Evolutionary conservation across 2,329 filamentous ascomycete genomes (phyloP).

Genomic region (Cladosporium phlei): DNA sequence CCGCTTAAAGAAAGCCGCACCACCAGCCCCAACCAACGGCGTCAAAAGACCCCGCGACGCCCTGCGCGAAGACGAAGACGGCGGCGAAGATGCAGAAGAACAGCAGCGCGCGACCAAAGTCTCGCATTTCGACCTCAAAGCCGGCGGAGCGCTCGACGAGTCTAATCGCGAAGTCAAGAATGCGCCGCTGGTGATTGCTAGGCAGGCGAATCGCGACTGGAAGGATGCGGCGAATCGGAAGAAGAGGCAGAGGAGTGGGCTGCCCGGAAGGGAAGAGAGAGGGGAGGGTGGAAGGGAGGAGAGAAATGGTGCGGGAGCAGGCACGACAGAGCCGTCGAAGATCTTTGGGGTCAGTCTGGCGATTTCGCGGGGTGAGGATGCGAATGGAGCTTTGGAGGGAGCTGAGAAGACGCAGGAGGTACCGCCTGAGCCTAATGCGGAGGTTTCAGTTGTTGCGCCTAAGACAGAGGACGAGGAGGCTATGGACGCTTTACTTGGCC

Average conservation of each 20-base stretch:
- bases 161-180: constrained; percentile 31
- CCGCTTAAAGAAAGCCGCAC: constrained; percentile 24
- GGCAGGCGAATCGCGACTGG: constrained; percentile 60
- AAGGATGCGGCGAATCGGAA: constrained; percentile 47
- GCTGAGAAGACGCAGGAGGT: constrained; percentile 17
- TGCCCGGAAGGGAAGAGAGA: constrained; percentile 39
- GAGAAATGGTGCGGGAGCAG: not conserved
- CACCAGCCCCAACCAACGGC: constrained; percentile 31
- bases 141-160: constrained; percentile 47
- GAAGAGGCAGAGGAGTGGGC: constrained; percentile 51
- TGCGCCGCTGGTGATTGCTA: constrained; percentile 54
- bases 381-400: constrained; percentile 30
- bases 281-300: not conserved
- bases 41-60: constrained; percentile 40
- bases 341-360: constrained; percentile 44
- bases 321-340: not conserved
- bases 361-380: not conserved
- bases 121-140: constrained; percentile 50
- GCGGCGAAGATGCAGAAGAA: constrained; percentile 49
- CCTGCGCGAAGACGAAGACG: constrained; percentile 35
- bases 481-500: constrained; percentile 43
- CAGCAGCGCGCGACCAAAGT: constrained; percentile 42
- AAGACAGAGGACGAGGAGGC: constrained; percentile 56
- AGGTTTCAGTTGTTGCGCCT: constrained; percentile 16
- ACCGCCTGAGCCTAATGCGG: constrained; percentile 7